Base-by-base conservation (phyloP, 179 eudicot species). In the Vitellaria paradoxa region DNA sequence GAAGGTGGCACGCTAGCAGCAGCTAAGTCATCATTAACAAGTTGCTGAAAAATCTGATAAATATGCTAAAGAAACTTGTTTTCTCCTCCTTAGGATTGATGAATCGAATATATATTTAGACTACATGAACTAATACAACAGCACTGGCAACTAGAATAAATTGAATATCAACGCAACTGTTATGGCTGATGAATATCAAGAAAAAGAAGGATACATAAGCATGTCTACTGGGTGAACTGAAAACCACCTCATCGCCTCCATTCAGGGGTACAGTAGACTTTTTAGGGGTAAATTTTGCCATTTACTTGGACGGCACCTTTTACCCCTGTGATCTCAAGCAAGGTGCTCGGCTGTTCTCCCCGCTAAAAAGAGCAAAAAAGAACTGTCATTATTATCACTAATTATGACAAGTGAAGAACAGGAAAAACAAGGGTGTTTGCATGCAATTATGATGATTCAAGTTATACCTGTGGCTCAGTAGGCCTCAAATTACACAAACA, bases 191-290 rank as follows among this genome's bases (percentile, higher is more conserved):
- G n/a, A 72, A 66, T 18, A 37, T 0, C 37, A 24, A 56, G 50
- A 49, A 18, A 50, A 50, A 50, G 23, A 84, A 91, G 98, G 98
- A 94, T 94, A 94, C 98, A 76, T 91, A 94, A 84, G 93, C 89
- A 87, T 92, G 88, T 81, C 81, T 84, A 17, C 90, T 94, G 18
- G 89, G 75, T 73, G 84, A 75, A 76, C 86, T 88, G 78, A 94
- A 94, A 55, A 92, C 80, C 85, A 94, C 84, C 77, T 91, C 98
- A 81, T 94, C 98, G 53, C 98, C 98, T 26, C 85, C 94, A 70
- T 77, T 84, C 61, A 94, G 82, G 64, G 78, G 84, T 37, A 86
- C 60, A 50, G 89, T 77, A 21, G 96, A 77, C 37, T 88, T 86
- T 80, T 85, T 91, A 30, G 84, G n/a, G 84, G 68, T 80, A 88